Evolutionary conservation across 1,284 basidiomycete genomes (phyloP).

Genomic region (Ceratobasidium sp.): DNA sequence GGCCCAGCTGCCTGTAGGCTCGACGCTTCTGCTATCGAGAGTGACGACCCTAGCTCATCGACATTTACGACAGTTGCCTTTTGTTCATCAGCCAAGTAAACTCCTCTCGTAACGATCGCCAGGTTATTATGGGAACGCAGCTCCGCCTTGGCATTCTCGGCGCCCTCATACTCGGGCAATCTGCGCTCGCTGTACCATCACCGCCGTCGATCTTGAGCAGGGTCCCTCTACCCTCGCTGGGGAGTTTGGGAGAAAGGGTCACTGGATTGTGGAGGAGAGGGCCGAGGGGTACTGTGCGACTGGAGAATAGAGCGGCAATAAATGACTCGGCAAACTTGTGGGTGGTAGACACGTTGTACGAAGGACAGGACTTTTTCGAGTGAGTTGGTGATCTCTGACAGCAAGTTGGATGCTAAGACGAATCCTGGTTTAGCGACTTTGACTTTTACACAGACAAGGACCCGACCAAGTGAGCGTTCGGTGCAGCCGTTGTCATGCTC

Average conservation of each 20-base stretch:
- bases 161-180: slow-evolving; percentile 5
- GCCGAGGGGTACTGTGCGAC: background rate
- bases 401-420: background rate
- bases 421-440: slow-evolving; percentile 15
- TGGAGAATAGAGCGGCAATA: slow-evolving; percentile 1
- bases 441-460: slow-evolving; percentile 37
- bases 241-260: slow-evolving; percentile 4
- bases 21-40: background rate
- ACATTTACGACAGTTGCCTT: background rate
- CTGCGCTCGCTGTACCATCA: slow-evolving; percentile 5
- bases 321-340: slow-evolving; percentile 39
- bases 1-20: background rate
- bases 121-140: slow-evolving; percentile 10
- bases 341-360: slow-evolving; percentile 42
- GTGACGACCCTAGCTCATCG: background rate
- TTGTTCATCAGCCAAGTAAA: slow-evolving; percentile 12
- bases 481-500: no score
- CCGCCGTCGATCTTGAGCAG: slow-evolving; percentile 34
- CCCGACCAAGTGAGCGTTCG: slow-evolving; percentile 30
- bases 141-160: slow-evolving; percentile 11
- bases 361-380: slow-evolving; percentile 46
- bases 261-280: slow-evolving; percentile 12
- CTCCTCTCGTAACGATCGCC: background rate
- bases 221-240: slow-evolving; percentile 23
- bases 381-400: slow-evolving; percentile 25